A percentile compares a stretch with the other conserved stretches of the same genome.
These are phyloP conservation scores for Globisporangium viniferum DNA, from an alignment of 352 stramenopile species.

Conservation along the genomic window DNA sequence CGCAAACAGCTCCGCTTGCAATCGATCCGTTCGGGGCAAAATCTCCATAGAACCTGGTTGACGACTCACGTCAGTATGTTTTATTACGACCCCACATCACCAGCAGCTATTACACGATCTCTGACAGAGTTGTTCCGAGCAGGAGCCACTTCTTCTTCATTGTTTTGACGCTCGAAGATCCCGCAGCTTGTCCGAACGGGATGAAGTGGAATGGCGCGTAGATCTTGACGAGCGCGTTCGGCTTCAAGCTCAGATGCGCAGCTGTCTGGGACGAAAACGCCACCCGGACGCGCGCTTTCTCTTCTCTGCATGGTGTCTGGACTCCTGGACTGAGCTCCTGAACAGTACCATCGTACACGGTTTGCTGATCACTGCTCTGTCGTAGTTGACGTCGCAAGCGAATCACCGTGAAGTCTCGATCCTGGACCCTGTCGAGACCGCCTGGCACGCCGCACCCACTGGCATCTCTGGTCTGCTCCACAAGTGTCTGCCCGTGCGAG, in stretches of 20 bases:
- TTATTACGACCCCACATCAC: not conserved
- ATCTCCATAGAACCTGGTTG: not conserved
- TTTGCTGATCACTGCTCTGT: constrained; percentile 10
- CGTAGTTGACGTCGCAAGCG: constrained; percentile 11
- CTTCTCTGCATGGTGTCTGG: constrained; percentile 10
- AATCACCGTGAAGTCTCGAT: constrained; percentile 38
- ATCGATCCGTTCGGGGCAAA: constrained; percentile 3
- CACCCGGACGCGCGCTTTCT: constrained; percentile 22
- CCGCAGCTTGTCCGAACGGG: constrained; percentile 18
- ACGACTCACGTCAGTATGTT: not conserved
- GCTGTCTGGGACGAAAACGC: constrained; percentile 32
- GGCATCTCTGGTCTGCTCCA: constrained; percentile 27
- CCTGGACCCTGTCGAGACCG: constrained; percentile 41
- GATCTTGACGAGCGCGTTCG: constrained; percentile 34
- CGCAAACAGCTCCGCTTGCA: constrained; percentile 12
- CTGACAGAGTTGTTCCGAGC: constrained; percentile 45
- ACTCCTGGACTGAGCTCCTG: constrained; percentile 21
- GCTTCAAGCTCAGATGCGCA: constrained; percentile 28
- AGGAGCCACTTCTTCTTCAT: constrained; percentile 35
- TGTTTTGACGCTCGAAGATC: constrained; percentile 14
- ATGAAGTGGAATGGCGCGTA: constrained; percentile 67
- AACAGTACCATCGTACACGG: constrained; percentile 36
- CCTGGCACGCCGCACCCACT: constrained; percentile 11
- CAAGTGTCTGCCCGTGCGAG: constrained; percentile 47
- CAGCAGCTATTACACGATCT: constrained; percentile 21